phyloP scores from a whole-genome alignment of 1,284 basidiomycete species.

The Leccinum olivaceoglutinosum region DNA sequence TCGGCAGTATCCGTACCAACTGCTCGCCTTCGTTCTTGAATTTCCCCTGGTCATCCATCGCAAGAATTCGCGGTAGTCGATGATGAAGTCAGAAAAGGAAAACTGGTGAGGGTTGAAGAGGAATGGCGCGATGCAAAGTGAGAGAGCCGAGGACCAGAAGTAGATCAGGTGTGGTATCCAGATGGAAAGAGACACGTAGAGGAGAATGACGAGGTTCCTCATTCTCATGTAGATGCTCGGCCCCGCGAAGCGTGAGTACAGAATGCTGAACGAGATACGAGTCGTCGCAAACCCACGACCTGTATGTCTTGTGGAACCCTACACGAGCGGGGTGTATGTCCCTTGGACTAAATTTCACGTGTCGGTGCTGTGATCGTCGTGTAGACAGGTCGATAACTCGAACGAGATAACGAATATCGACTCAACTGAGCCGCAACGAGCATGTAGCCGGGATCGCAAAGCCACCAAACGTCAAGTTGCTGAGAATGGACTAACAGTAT shows the following conservation, averaged over 20 bases:
- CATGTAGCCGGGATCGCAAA: too few species aligned
- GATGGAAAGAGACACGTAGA: conserved; percentile 85
- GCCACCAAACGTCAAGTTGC: conserved; percentile 92
- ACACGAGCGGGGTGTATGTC: too few species aligned
- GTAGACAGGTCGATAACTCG: too few species aligned
- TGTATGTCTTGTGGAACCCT: conserved; percentile 35
- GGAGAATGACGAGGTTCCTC: conserved; percentile 82
- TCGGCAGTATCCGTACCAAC: conserved; percentile 97
- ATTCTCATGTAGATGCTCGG: conserved; percentile 97
- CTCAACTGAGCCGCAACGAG: too few species aligned
- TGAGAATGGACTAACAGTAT: conserved; percentile 92
- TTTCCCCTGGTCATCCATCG: conserved; percentile 98
- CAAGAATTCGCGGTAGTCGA: conserved; percentile 95
- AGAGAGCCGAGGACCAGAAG: conserved; percentile 93
- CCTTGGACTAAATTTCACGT: too few species aligned
- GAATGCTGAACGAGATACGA: conserved; percentile 88
- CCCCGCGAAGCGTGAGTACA: conserved; percentile 97
- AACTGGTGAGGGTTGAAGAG: conserved; percentile 98
- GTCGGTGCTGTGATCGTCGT: too few species aligned
- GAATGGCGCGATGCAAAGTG: conserved; percentile 92
- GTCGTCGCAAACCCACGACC: conserved; percentile 96
- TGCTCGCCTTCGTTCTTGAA: conserved; percentile 90
- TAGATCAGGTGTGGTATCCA: conserved; percentile 95
- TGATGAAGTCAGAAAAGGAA: conserved; percentile 91
- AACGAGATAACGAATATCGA: too few species aligned